Evolutionary conservation across 179 eudicot species (phyloP).

Genomic region (Silene coronaria): DNA sequence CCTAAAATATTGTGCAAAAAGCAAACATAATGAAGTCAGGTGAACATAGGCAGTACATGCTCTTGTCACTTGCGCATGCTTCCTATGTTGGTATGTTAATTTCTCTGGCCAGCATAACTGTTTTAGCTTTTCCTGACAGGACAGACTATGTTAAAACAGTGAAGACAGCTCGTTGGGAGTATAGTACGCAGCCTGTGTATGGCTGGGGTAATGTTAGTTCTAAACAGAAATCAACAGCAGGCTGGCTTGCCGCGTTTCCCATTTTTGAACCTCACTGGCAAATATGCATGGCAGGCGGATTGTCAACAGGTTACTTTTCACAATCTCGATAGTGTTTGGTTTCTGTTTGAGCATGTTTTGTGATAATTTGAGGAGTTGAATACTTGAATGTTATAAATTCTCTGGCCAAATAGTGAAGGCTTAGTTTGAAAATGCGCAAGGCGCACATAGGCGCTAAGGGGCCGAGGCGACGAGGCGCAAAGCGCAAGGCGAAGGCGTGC

Average conservation of each 20-base stretch:
- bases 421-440: too few relatives aligned
- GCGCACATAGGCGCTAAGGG: too few relatives aligned
- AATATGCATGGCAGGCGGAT: conserved; percentile 94
- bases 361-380: conserved; percentile 5
- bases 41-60: background rate
- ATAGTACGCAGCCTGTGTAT: conserved; percentile 77
- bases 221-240: conserved; percentile 92
- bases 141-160: conserved; percentile 70
- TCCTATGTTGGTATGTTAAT: background rate
- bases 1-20: background rate
- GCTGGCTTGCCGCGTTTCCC: conserved; percentile 99
- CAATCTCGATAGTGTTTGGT: background rate
- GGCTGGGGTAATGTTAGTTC: conserved; percentile 95
- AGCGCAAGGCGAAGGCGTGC: too few relatives aligned
- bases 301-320: conserved; percentile 67
- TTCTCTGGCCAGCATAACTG: conserved; percentile 3
- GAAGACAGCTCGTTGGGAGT: conserved; percentile 88
- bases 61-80: background rate
- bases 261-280: conserved; percentile 99
- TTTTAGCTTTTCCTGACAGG: conserved; percentile 44
- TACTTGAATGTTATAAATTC: conserved; percentile 6
- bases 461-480: too few relatives aligned
- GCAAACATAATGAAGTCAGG: background rate
- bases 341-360: conserved; percentile 1
- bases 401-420: background rate